These are phyloP conservation scores for Schoenoplectus triqueter DNA, from an alignment of 202 grass and related monocot species.

Conservation along the genomic window DNA sequence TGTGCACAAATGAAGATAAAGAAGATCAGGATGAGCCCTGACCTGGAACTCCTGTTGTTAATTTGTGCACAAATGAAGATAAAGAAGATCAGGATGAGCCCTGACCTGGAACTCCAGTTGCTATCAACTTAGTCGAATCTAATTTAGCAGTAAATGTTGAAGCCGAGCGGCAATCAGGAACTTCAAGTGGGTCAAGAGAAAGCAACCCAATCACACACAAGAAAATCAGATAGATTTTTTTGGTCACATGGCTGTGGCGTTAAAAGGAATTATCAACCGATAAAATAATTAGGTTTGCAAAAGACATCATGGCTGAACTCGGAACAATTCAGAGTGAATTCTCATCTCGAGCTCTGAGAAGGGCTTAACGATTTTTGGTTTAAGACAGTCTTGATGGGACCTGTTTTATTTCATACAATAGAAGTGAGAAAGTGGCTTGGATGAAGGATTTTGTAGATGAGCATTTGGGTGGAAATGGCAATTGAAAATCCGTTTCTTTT, in stretches of 20 bases:
- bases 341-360: neutral
- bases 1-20: slow-evolving; percentile 18
- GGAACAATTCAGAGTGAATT: slow-evolving; percentile 22
- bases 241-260: slow-evolving; percentile 22
- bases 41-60: neutral
- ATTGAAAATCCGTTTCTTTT: neutral
- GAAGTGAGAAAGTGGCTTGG: slow-evolving; percentile 34
- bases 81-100: slow-evolving; percentile 10
- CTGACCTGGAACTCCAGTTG: slow-evolving; percentile 20
- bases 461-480: slow-evolving; percentile 31
- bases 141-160: slow-evolving; percentile 19
- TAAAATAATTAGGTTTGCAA: slow-evolving; percentile 23
- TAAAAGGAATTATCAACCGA: slow-evolving; percentile 32
- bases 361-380: slow-evolving; percentile 26
- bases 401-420: slow-evolving; percentile 25
- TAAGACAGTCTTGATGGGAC: slow-evolving; percentile 23
- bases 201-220: neutral
- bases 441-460: slow-evolving; percentile 29
- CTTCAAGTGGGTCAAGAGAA: slow-evolving; percentile 4
- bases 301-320: slow-evolving; percentile 32
- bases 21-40: slow-evolving; percentile 11
- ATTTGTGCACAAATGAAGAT: slow-evolving; percentile 30
- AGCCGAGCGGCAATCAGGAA: slow-evolving; percentile 4
- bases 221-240: slow-evolving; percentile 15
- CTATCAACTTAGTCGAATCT: neutral